Percentiles rank a stretch among this genome's conserved stretches.
Evolutionary conservation across 495 filamentous ascomycete genomes (phyloP).

Genomic region (Pseudoneurospora amorphoporcata): DNA sequence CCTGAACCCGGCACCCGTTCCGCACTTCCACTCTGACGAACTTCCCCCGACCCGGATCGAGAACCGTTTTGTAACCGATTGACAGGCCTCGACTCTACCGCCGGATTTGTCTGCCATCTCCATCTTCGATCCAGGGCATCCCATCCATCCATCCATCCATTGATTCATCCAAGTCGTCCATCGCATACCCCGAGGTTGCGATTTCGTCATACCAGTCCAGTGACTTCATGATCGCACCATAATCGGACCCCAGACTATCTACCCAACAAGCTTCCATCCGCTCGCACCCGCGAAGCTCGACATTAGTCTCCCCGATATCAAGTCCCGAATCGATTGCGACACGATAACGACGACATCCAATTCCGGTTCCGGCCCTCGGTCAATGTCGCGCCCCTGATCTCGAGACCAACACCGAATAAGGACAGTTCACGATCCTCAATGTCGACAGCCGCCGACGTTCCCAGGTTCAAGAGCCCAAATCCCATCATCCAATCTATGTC

Average conservation of each 20-base stretch:
- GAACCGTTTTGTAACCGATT: not conserved
- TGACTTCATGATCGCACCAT: not conserved
- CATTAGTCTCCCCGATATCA: not conserved
- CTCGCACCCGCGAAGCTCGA: not conserved
- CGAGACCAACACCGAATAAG: not conserved
- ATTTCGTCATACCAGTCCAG: not conserved
- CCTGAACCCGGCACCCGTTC: not conserved
- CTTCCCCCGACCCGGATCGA: not conserved
- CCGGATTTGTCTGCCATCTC: not conserved
- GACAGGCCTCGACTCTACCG: not conserved
- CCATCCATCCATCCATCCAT: not conserved
- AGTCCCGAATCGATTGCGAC: not conserved
- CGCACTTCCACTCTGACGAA: not conserved
- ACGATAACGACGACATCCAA: not conserved
- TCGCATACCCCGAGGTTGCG: not conserved
- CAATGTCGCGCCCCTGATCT: not conserved
- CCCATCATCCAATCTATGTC: not conserved
- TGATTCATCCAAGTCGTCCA: not conserved
- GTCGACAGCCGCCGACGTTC: not conserved
- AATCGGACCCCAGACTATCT: not conserved
- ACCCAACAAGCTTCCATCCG: not conserved
- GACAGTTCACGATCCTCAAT: not conserved
- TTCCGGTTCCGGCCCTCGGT: not conserved
- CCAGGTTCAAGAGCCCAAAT: not conserved
- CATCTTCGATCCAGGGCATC: not conserved